Evolutionary conservation across 805 yeast species (phyloP).

Genomic region (Kodamaea laetipori): DNA sequence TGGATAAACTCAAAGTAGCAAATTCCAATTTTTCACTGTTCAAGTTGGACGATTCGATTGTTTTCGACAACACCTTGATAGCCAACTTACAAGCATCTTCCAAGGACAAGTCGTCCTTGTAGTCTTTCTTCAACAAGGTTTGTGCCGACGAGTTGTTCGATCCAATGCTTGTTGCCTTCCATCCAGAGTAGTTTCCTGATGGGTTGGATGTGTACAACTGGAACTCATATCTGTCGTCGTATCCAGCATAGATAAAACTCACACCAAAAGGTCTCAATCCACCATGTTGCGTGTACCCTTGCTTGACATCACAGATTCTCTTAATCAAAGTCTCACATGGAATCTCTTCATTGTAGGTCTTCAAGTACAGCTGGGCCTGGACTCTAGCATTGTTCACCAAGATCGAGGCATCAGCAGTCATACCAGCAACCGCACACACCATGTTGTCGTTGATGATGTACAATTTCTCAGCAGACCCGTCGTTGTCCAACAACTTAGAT

Average conservation of each 20-base stretch:
- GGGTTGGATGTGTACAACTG: constrained; percentile 96
- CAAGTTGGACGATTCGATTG: constrained; percentile 85
- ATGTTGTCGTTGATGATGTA: constrained; percentile 80
- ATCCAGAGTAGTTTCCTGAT: constrained; percentile 95
- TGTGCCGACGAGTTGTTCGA: constrained; percentile 97
- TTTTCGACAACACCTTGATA: constrained; percentile 86
- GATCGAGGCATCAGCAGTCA: constrained; percentile 95
- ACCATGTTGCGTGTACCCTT: constrained; percentile 98
- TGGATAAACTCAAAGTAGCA: constrained; percentile 67
- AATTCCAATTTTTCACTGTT: constrained; percentile 91
- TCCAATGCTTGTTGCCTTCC: constrained; percentile 98
- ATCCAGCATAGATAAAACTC: constrained; percentile 93
- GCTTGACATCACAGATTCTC: constrained; percentile 88
- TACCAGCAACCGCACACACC: constrained; percentile 95
- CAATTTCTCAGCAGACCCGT: constrained; percentile 89
- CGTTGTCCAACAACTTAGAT: constrained; percentile 89
- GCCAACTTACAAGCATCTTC: constrained; percentile 86
- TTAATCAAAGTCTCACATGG: constrained; percentile 93
- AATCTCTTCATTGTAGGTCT: constrained; percentile 85
- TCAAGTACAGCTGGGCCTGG: constrained; percentile 79
- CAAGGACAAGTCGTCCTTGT: constrained; percentile 73
- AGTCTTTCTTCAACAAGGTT: constrained; percentile 92
- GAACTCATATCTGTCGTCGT: constrained; percentile 84
- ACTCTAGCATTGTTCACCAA: constrained; percentile 85
- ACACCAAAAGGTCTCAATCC: constrained; percentile 99